Base-by-base conservation (phyloP, 2,329 filamentous ascomycete species). In the Nigrograna mackinnonii region DNA sequence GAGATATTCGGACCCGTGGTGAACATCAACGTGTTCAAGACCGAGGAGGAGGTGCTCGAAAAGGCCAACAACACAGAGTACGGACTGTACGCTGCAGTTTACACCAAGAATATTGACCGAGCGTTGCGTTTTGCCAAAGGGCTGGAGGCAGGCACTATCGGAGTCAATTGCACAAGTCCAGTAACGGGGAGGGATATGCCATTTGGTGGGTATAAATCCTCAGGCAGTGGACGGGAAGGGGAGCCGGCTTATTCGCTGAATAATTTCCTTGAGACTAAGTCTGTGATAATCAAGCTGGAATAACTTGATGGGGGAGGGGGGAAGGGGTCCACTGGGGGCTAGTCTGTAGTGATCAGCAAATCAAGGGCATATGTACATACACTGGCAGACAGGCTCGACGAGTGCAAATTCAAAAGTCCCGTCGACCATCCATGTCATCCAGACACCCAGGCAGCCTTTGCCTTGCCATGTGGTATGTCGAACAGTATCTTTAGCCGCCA, bases 1-100 rank as follows among this genome's bases (percentile, higher is more conserved):
- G 89, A 94, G 69, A 87, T 94, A 56, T 94, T 94, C 51, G 89
- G 89, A 1, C 89, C 89, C 1, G 89, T 92, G 11, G 79, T 94
- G 19, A 87, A 91, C 47, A 90, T 87, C 73, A 77, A 92, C 48
- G 86, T 87, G 58, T 86, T 86, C 34, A 80, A 84, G 30, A 87
- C 85, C 4, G 79, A 92, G 40, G 86, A 91, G 57, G 87, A 89
- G 38, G 88, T 87, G 16, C 83, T 92, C 54, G 80, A 85, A 17
- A 77, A 91, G 49, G 90, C 92, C 71, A 94, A 94, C 74, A 76
- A 75, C 47, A 92, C 92, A 69, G 86, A 91, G 69, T 94, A 91
- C 68, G 89, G 89, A 51, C 91, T 94, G 70, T 89, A 89, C 55
- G 84, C 85, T 5, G 87, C 89, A 45, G 88, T 92, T 69, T 94